Percentiles rank a stretch among this genome's conserved stretches.
These are phyloP conservation scores for Colletotrichum sp. DNA, from an alignment of 2,329 filamentous ascomycete species.

Conservation along the genomic window DNA sequence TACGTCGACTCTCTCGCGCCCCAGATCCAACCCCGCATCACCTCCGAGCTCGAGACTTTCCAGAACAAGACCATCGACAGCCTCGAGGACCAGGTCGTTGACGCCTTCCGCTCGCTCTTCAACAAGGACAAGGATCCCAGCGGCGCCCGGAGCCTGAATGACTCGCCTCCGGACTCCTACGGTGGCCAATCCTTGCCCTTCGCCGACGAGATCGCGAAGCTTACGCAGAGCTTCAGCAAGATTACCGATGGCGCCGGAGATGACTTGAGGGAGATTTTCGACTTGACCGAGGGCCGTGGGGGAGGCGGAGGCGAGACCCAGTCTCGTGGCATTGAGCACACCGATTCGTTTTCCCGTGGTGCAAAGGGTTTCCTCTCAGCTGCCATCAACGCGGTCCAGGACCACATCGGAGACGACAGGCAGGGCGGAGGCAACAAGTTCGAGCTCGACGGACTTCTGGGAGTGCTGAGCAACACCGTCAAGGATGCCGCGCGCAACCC, in stretches of 20 bases:
- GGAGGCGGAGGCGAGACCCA: slow-evolving; percentile 22
- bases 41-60: slow-evolving; percentile 45
- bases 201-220: slow-evolving; percentile 46
- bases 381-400: slow-evolving; percentile 44
- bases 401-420: slow-evolving; percentile 37
- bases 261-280: slow-evolving; percentile 47
- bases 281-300: slow-evolving; percentile 39
- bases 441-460: slow-evolving; percentile 46
- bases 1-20: slow-evolving; percentile 52
- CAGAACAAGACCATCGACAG: slow-evolving; percentile 49
- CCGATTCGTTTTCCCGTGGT: slow-evolving; percentile 28
- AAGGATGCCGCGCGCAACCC: slow-evolving; percentile 49
- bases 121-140: slow-evolving; percentile 32
- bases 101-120: slow-evolving; percentile 49
- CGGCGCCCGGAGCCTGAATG: slow-evolving; percentile 29
- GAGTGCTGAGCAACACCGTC: slow-evolving; percentile 44
- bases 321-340: slow-evolving; percentile 25
- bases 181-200: slow-evolving; percentile 46
- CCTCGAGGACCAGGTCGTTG: slow-evolving; percentile 46
- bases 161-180: slow-evolving; percentile 42
- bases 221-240: slow-evolving; percentile 43
- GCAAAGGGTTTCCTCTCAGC: slow-evolving; percentile 43
- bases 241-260: slow-evolving; percentile 45
- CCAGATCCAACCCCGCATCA: slow-evolving; percentile 50
- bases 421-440: slow-evolving; percentile 34